Conservation (phyloP, 2,329 filamentous ascomycete species). For the Penicillium crustosum region DNA sequence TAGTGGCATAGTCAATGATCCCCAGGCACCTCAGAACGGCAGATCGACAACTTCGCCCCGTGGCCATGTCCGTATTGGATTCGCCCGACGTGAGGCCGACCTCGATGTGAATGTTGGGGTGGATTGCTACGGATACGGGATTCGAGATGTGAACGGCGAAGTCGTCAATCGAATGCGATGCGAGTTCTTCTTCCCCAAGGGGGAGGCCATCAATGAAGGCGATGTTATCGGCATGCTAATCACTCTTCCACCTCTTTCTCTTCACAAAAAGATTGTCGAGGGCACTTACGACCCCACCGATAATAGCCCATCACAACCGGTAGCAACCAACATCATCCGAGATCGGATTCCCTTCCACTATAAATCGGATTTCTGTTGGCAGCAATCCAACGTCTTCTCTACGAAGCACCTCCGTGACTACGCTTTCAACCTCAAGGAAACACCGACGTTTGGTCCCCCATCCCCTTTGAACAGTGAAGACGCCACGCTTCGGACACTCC, state of each 20-base stretch:
- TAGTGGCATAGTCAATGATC: conserved; percentile 55
- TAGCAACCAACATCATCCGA: conserved; percentile 78
- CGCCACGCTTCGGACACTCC: conserved; percentile 78
- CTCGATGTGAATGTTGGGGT: conserved; percentile 66
- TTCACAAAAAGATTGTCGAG: conserved; percentile 85
- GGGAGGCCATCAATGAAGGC: conserved; percentile 78
- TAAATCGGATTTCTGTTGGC: conserved; percentile 91
- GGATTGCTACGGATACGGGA: conserved; percentile 92
- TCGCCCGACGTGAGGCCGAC: conserved; percentile 48
- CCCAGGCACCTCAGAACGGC: conserved; percentile 24
- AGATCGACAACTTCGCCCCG: conserved; percentile 29
- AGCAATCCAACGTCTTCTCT: conserved; percentile 63
- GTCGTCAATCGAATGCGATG: conserved; percentile 91
- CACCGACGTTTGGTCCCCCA: conserved; percentile 49
- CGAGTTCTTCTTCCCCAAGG: conserved; percentile 80
- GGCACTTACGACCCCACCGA: conserved; percentile 85
- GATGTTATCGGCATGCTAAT: conserved; percentile 95
- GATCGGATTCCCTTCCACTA: conserved; percentile 94
- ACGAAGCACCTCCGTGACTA: conserved; percentile 83
- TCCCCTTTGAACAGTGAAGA: conserved; percentile 65
- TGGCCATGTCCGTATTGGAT: conserved; percentile 51
- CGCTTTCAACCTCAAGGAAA: conserved; percentile 48
- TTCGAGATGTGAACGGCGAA: conserved; percentile 86
- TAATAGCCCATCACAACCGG: conserved; percentile 55
- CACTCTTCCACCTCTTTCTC: conserved; percentile 75